These are phyloP conservation scores for Rhododendron vialii DNA, from an alignment of 148 eudicot genomes.

Conservation along the genomic window DNA sequence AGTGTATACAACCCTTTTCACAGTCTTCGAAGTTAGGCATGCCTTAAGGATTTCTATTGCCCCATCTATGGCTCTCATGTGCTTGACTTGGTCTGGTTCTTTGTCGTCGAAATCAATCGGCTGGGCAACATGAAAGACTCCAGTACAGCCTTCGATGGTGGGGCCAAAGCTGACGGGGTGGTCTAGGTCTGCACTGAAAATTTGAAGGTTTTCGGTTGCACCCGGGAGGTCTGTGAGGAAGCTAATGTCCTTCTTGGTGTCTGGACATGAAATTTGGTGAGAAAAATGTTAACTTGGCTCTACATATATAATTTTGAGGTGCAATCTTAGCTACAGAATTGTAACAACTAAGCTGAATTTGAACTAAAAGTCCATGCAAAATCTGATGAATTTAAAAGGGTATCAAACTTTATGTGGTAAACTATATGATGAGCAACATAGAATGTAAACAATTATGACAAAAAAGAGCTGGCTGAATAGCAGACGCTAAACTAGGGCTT, in stretches of 20 bases:
- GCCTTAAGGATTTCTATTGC: constrained; percentile 23
- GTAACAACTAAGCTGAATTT: neutral
- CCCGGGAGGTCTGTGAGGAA: constrained; percentile 41
- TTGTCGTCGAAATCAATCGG: constrained; percentile 23
- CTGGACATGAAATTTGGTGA: neutral
- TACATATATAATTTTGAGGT: neutral
- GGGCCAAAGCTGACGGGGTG: constrained; percentile 25
- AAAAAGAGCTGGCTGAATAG: too few relatives aligned
- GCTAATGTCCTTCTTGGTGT: constrained; percentile 36
- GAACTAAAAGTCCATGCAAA: neutral
- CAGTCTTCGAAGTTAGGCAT: constrained; percentile 33
- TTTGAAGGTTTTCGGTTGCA: constrained; percentile 31
- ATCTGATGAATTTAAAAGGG: too few relatives aligned
- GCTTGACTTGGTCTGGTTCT: constrained; percentile 25
- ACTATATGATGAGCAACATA: neutral
- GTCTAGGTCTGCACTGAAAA: constrained; percentile 33
- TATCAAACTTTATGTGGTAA: too few relatives aligned
- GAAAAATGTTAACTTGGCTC: neutral
- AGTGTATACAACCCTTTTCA: constrained; percentile 41
- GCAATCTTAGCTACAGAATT: neutral
- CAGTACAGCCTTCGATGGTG: constrained; percentile 39
- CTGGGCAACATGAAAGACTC: constrained; percentile 46
- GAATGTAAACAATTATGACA: neutral
- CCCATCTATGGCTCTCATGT: constrained; percentile 21
- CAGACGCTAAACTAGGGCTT: neutral